Evolutionary conservation across 306 rosid species (phyloP).

Genomic region (Inga laurina): DNA sequence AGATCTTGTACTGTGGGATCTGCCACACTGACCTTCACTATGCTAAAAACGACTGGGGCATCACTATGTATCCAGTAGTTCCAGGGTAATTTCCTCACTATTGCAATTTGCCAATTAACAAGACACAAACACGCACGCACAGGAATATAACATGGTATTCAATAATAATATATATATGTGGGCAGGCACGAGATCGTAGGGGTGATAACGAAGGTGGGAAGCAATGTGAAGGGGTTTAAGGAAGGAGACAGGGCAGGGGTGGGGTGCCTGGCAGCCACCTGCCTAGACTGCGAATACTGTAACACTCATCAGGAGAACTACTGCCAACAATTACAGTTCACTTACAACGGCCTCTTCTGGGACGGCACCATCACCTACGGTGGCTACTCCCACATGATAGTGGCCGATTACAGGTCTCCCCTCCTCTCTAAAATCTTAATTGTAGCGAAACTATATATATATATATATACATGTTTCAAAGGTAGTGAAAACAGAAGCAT

Average conservation of each 20-base stretch:
- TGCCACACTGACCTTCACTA: conserved; percentile 81
- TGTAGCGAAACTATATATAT: background rate
- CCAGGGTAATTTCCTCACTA: conserved; percentile 50
- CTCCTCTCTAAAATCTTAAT: background rate
- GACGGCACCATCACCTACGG: conserved; percentile 85
- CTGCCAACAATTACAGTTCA: conserved; percentile 50
- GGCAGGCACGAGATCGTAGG: conserved; percentile 74
- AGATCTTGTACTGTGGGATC: conserved; percentile 66
- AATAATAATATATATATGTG: background rate
- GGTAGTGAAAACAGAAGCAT: background rate
- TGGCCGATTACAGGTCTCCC: conserved; percentile 63
- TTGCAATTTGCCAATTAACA: background rate
- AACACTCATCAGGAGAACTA: conserved; percentile 55
- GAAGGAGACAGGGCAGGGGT: conserved; percentile 76
- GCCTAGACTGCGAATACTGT: conserved; percentile 67
- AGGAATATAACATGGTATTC: background rate
- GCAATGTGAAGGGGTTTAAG: conserved; percentile 55
- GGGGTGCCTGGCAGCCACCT: conserved; percentile 71
- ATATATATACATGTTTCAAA: no score
- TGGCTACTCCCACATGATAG: conserved; percentile 66
- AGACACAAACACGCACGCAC: background rate
- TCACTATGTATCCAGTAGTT: conserved; percentile 74
- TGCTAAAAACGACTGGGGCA: conserved; percentile 69
- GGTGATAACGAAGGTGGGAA: conserved; percentile 64
- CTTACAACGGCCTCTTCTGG: conserved; percentile 76